A percentile compares a stretch with the other conserved stretches of the same genome.
These are phyloP conservation scores for Aspergillus viridinutans DNA, from an alignment of 2,329 filamentous ascomycete species.

Conservation along the genomic window DNA sequence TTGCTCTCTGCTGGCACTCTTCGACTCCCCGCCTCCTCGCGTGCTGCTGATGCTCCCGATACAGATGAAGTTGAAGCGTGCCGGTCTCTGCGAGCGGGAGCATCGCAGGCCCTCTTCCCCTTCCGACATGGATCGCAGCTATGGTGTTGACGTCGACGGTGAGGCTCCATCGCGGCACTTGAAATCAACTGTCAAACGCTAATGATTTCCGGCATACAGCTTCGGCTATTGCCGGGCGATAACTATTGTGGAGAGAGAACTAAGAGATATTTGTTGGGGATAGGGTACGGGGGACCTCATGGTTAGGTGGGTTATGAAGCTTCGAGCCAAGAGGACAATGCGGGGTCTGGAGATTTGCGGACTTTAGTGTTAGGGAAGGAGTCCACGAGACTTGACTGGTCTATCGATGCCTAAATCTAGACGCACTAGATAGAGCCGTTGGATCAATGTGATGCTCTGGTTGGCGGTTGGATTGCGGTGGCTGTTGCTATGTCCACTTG, in stretches of 20 bases:
- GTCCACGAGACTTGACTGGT: neutral
- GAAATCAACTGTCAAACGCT: neutral
- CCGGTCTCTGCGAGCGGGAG: constrained; percentile 14
- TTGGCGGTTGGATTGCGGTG: neutral
- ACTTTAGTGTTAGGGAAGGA: neutral
- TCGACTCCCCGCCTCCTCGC: neutral
- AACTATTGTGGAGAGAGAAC: neutral
- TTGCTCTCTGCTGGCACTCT: constrained; percentile 7
- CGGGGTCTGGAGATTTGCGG: neutral
- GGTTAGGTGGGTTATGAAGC: neutral
- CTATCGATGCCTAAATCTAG: neutral
- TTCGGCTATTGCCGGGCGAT: neutral
- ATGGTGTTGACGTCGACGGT: constrained; percentile 23
- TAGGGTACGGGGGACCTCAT: neutral
- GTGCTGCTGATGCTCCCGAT: neutral
- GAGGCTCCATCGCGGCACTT: neutral
- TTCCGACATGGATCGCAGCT: constrained; percentile 47
- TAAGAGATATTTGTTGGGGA: neutral
- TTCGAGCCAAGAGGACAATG: neutral
- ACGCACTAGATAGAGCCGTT: neutral
- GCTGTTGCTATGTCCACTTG: neutral
- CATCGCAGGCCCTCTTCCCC: constrained; percentile 45
- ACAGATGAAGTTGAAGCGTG: too few relatives aligned
- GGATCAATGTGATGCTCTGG: neutral
- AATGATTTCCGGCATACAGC: neutral